These are phyloP conservation scores for Melampsora americana DNA, from an alignment of 1,284 basidiomycete genomes.

Conservation along the genomic window DNA sequence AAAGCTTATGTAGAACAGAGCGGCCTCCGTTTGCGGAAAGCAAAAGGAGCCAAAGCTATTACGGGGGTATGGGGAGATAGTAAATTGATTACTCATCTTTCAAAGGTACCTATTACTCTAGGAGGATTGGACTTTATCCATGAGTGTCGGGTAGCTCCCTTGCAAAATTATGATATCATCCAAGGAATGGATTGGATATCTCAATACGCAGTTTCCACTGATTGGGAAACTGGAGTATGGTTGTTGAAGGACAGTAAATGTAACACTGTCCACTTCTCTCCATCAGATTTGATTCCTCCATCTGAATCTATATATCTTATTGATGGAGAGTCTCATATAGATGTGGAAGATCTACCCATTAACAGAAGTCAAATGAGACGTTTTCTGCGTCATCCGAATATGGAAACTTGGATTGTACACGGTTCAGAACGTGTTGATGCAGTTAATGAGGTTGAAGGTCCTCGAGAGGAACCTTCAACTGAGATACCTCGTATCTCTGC, in stretches of 20 bases:
- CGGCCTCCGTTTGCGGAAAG: no score
- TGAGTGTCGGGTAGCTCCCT: constrained; percentile 6
- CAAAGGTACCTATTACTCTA: no score
- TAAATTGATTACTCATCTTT: neutral
- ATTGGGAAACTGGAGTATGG: constrained; percentile 6
- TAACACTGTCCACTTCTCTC: neutral
- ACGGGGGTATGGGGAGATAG: no score
- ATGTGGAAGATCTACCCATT: no score
- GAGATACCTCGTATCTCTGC: neutral
- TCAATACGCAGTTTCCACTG: neutral
- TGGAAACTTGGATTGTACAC: no score
- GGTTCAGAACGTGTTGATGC: neutral
- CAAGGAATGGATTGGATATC: neutral
- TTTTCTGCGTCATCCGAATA: no score
- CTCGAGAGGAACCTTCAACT: neutral
- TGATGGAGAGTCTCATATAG: no score
- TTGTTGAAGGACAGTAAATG: neutral
- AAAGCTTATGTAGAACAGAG: neutral
- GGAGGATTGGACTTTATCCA: neutral
- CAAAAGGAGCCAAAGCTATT: no score
- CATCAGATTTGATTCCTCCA: neutral
- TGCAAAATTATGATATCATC: neutral
- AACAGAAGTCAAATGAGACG: no score
- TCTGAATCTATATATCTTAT: no score
- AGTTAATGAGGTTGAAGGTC: neutral